Evolutionary conservation across 257 asterid species (phyloP).

Genomic region (Salvia miltiorrhiza): DNA sequence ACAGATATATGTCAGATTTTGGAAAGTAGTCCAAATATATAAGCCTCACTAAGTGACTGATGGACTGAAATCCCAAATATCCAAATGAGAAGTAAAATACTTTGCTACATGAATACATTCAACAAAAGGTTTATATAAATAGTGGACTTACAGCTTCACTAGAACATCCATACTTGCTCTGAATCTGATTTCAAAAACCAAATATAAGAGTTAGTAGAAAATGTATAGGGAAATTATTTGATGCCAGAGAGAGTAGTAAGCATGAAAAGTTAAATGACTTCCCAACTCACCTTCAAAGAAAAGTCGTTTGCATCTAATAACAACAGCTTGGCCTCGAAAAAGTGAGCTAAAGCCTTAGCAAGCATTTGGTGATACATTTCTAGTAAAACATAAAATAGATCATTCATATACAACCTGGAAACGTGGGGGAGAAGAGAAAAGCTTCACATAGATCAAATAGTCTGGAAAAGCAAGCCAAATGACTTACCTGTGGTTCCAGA

Average conservation of each 20-base stretch:
- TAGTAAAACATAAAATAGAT: conserved; percentile 24
- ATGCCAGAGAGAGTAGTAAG: not conserved
- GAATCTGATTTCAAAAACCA: conserved; percentile 50
- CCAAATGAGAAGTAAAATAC: not conserved
- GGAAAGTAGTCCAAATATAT: conserved; percentile 4
- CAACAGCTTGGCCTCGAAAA: conserved; percentile 64
- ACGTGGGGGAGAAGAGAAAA: not conserved
- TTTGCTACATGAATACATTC: not conserved
- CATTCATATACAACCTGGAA: not conserved
- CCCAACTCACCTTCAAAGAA: conserved; percentile 56
- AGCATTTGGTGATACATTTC: conserved; percentile 80
- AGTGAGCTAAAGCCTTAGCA: conserved; percentile 78
- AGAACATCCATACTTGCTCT: conserved; percentile 65
- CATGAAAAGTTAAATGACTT: not conserved
- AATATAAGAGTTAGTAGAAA: conserved; percentile 17
- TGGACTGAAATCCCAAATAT: not conserved
- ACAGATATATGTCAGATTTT: conserved; percentile 15
- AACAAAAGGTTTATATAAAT: not conserved
- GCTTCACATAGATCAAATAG: not conserved
- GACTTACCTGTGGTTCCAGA: conserved; percentile 79
- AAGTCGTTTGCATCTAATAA: conserved; percentile 65
- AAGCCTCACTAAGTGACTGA: not conserved
- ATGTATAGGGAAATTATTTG: not conserved
- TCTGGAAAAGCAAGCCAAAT: conserved; percentile 17
- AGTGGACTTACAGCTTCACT: conserved; percentile 55